Base-by-base conservation (phyloP, 2,329 filamentous ascomycete genomes). In the Aspergillus novoparasiticus region DNA sequence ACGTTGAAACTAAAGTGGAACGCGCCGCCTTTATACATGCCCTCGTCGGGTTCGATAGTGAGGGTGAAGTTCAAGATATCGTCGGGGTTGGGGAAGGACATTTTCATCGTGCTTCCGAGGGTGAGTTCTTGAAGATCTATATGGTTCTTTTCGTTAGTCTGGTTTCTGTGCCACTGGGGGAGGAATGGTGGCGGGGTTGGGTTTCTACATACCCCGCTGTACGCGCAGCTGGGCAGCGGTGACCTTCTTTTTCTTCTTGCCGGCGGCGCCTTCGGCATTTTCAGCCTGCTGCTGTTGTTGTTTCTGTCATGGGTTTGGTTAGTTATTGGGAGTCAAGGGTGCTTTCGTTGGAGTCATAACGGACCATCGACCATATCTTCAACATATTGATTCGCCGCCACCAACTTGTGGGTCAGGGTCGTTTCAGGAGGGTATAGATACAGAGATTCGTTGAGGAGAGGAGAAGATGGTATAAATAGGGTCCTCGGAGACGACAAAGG, bases 291-390 rank as follows among this genome's bases (percentile, higher is more conserved):
- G 92, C 82, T 97, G 95, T 84, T 96, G 94, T 90, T 96, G 80
- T 74, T 81, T 77, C 74, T 78, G 59, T 65, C 58, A 12, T 1
- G 11, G 28, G 1, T 6, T 36, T 8, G 32, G 43, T 57, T 50
- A 64, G 59, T 48, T 56, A 45, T 43, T 12, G 39, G 30, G 10
- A 36, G 53, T 19, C 4, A 10, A 4, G 16, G 30, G 51, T 55
- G 51, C 11, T 28, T 16, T 8, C 12, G 8, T 51, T 10, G 48
- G 34, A 34, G 51, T 26, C 28, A n/a, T 58, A 39, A 34, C 85
- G 58, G 84, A 96, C 93, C 94, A 98, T 97, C 74, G 93, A 96
- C 95, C 94, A 98, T 85, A 98, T 97, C 84, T 98, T 98, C 85
- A 97, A 86, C 95, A 98, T 98, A 76, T 84, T 94, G 69, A 66